Base-by-base conservation (phyloP, 2,329 filamentous ascomycete genomes). In the Teratosphaeria zuluensis region DNA sequence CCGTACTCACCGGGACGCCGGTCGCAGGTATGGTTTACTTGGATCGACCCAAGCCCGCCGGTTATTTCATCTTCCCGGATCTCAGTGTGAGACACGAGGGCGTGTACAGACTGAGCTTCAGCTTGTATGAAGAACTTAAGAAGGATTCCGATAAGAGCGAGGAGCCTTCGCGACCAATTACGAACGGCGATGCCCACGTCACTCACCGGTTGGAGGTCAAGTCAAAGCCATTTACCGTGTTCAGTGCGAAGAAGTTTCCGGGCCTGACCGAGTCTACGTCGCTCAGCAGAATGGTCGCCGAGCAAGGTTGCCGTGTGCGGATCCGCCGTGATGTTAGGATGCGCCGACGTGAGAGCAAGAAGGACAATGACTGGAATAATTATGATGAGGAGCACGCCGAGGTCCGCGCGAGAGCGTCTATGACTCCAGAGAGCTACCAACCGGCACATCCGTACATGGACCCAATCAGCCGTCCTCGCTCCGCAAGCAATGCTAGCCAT, bases 41-140 rank as follows among this genome's bases (percentile, higher is more conserved):
- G 55, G 92, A 97, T 72, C 88, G 92, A 52, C 94, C 94, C 1
- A 76, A 73, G 2, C 83, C 83, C 21, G 84, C 84, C 16, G 94
- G 92, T 57, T 99, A 97, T 74, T 99, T 99, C 75, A 89, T 99
- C 73, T 99, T 99, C 72, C 94, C 94, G 2, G 94, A 99, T 74
- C 79, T 97, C 31, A 96, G 92, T 0, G 92, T 99, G 54, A 87
- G 94, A 58, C 92, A 99, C 69, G 94, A 99, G 74, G 94, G 94
- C 62, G 86, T 87, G 65, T 99, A 96, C 74, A 82, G 87, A n/a
- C 77, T 99, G 57, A 89, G 86, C 62, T 97, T 99, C 76, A 92
- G 90, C 68, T 78, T 99, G 35, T 97, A 94, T 68, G 94, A 99
- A 77, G 89, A 95, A 71, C 86, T 91, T 70, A 96, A 96, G 79